A percentile compares a stretch with the other conserved stretches of the same genome.
These are phyloP conservation scores for Cordyceps javanica DNA, from an alignment of 2,329 filamentous ascomycete species.

Conservation along the genomic window DNA sequence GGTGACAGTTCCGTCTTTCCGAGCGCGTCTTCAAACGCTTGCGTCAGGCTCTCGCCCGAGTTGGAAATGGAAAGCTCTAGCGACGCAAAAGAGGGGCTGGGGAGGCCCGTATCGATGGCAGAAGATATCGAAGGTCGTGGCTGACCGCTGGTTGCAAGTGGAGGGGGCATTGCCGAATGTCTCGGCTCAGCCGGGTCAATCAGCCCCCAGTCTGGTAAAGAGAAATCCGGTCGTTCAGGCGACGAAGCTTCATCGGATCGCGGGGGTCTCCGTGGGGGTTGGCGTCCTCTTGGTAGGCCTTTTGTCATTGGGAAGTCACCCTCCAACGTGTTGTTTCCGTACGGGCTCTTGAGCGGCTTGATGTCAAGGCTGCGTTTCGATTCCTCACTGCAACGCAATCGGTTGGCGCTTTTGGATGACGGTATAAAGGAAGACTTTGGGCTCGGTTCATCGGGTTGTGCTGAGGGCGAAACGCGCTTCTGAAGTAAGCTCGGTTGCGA, in stretches of 20 bases:
- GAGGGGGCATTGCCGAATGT: constrained; percentile 29
- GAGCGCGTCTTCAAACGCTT: constrained; percentile 23
- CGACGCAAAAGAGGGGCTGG: constrained; percentile 31
- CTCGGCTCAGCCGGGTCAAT: constrained; percentile 24
- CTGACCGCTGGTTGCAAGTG: constrained; percentile 22
- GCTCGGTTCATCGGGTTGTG: not conserved
- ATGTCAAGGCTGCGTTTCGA: constrained; percentile 13
- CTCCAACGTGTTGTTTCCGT: constrained; percentile 22
- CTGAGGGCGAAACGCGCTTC: not conserved
- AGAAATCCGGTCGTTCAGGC: constrained; percentile 14
- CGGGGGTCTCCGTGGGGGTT: constrained; percentile 15
- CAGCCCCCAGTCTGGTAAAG: constrained; percentile 23
- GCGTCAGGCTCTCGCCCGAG: constrained; percentile 26
- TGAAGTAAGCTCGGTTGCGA: not conserved
- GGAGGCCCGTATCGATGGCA: constrained; percentile 25
- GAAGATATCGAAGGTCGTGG: constrained; percentile 22
- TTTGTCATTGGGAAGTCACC: constrained; percentile 29
- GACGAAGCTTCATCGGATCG: constrained; percentile 9
- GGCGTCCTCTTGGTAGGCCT: constrained; percentile 31
- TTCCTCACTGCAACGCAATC: not conserved
- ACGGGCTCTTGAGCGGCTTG: constrained; percentile 21
- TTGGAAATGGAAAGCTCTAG: constrained; percentile 29
- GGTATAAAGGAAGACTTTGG: not conserved
- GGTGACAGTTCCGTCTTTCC: not conserved
- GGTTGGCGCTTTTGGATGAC: not conserved